Evolutionary conservation across 495 filamentous ascomycete species (phyloP).

Genomic region (Neurospora tetraspora): DNA sequence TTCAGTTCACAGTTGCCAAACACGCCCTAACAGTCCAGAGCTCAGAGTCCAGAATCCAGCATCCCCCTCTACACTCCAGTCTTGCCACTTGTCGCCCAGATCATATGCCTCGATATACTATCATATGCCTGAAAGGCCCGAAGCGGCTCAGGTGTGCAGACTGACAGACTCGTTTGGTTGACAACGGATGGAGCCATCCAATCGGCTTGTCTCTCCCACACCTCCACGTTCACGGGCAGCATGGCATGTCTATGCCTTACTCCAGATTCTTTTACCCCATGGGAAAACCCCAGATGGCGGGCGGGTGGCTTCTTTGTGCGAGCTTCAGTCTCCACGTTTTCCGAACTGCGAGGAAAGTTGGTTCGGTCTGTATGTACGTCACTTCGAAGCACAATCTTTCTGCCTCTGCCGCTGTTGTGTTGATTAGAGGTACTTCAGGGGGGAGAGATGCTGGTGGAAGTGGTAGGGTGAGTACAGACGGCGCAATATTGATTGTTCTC

Average conservation of each 20-base stretch:
- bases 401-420: neutral
- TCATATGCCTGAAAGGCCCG: slow-evolving; percentile 16
- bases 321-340: neutral
- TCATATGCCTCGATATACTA: neutral
- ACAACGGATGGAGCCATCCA: neutral
- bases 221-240: neutral
- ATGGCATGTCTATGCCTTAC: neutral
- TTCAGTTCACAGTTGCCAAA: no score
- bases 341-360: neutral
- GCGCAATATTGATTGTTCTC: neutral
- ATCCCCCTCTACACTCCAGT: neutral
- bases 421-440: neutral
- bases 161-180: neutral
- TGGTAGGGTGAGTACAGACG: neutral
- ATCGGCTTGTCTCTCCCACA: neutral
- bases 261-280: neutral
- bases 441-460: neutral
- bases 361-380: slow-evolving; percentile 6
- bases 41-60: neutral
- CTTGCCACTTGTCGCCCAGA: slow-evolving; percentile 6
- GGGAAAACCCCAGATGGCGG: neutral
- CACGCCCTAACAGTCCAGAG: neutral
- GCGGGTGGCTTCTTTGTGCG: neutral
- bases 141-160: slow-evolving; percentile 1
- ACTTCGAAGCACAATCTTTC: slow-evolving; percentile 1